Conservation (phyloP, 768 basidiomycete species). For the Dacryopinax spathularia region DNA sequence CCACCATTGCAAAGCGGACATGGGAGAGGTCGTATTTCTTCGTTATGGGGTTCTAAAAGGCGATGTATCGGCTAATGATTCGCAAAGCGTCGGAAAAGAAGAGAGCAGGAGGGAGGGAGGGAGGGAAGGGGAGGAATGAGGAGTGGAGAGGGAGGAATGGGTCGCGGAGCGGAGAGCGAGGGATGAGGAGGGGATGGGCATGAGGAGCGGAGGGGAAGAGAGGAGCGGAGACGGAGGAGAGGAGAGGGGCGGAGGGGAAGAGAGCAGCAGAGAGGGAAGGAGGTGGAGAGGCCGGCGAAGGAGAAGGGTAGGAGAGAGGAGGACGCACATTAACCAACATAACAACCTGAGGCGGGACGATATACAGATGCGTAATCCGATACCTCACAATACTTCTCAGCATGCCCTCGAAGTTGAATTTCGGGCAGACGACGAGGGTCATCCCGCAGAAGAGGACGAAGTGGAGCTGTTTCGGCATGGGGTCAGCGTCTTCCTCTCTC, state of each 20-base stretch:
- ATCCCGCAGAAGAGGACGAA: not conserved
- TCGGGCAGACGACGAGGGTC: conserved; percentile 38
- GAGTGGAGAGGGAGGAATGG: too few relatives aligned
- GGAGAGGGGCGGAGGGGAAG: too few relatives aligned
- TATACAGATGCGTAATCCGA: conserved; percentile 38
- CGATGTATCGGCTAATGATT: not conserved
- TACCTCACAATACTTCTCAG: conserved; percentile 46
- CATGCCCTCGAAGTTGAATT: conserved; percentile 47
- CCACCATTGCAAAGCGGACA: conserved; percentile 34
- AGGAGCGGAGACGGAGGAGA: too few relatives aligned
- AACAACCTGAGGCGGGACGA: conserved; percentile 45
- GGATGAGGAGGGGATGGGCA: conserved; percentile 4
- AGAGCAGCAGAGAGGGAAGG: too few relatives aligned
- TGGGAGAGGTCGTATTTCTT: conserved; percentile 37
- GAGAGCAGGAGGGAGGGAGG: too few relatives aligned
- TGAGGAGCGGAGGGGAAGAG: conserved; percentile 1
- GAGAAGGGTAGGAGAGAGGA: too few relatives aligned
- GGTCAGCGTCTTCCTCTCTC: not conserved
- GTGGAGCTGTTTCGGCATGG: not conserved
- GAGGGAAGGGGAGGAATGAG: too few relatives aligned
- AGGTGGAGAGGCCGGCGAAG: too few relatives aligned
- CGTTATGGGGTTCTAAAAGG: conserved; percentile 34
- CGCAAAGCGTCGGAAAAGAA: not conserved
- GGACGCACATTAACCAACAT: conserved; percentile 43
- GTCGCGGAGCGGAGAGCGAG: too few relatives aligned